Percentiles rank a stretch among this genome's conserved stretches.
Evolutionary conservation across 2,329 filamentous ascomycete genomes (phyloP).

Genomic region (Scedosporium minutisporum): DNA sequence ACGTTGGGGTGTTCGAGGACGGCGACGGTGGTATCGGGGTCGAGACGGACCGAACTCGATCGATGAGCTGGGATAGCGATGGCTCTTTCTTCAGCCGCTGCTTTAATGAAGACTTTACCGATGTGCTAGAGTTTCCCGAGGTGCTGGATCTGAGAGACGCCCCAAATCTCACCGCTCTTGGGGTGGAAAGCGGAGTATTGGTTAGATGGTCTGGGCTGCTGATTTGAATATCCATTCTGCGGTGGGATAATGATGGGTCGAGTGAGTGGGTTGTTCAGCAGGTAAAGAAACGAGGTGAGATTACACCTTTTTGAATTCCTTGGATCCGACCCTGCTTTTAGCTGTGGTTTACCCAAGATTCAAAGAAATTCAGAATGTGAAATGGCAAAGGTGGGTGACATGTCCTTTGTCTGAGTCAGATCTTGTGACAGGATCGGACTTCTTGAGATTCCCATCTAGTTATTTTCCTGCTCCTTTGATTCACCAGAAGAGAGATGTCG

Average conservation of each 20-base stretch:
- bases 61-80: conserved; percentile 1
- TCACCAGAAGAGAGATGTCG: no score
- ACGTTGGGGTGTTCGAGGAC: not conserved
- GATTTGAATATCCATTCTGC: not conserved
- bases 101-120: not conserved
- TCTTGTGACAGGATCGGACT: no score
- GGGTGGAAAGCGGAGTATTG: not conserved
- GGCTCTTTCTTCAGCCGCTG: not conserved
- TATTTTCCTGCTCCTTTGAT: no score
- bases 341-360: no score
- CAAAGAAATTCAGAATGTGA: no score
- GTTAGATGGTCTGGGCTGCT: not conserved
- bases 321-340: no score
- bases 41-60: not conserved
- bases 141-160: not conserved
- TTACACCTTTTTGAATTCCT: no score
- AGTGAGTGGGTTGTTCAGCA: not conserved
- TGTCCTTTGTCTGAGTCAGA: no score
- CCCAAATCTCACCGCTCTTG: not conserved
- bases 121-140: not conserved
- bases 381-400: no score
- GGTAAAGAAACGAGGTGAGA: not conserved
- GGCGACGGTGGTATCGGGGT: not conserved
- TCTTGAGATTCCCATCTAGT: no score
- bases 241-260: not conserved